These are phyloP conservation scores for Rutidosis leptorrhynchoides DNA, from an alignment of 129 eudicot genomes.

Conservation along the genomic window DNA sequence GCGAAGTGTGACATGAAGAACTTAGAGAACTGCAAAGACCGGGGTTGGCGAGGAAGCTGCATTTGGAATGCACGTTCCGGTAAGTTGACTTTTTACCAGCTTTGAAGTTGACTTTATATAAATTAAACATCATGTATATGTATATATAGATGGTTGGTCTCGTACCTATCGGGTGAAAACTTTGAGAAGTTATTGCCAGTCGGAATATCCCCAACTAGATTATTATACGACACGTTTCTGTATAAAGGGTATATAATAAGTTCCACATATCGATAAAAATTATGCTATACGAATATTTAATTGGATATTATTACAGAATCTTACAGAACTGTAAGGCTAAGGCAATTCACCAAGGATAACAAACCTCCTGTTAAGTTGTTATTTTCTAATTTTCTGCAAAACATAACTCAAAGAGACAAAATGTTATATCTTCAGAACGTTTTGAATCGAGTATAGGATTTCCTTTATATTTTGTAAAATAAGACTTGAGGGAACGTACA, in stretches of 20 bases:
- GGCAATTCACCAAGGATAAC: constrained; percentile 60
- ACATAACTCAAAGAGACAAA: constrained; percentile 7
- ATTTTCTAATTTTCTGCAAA: constrained; percentile 65
- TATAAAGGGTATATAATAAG: constrained; percentile 11
- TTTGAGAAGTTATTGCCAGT: constrained; percentile 78
- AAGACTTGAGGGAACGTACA: constrained; percentile 45
- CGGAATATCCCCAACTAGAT: constrained; percentile 74
- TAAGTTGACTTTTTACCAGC: background rate
- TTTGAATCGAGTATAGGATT: background rate
- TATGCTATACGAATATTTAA: background rate
- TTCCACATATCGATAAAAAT: background rate
- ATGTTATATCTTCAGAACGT: background rate
- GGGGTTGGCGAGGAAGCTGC: constrained; percentile 79
- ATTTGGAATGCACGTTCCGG: background rate
- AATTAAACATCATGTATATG: background rate
- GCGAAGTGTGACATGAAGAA: constrained; percentile 67
- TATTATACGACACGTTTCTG: constrained; percentile 92
- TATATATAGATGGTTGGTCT: background rate
- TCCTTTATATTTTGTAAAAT: background rate
- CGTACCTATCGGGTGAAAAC: constrained; percentile 86
- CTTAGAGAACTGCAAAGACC: constrained; percentile 69
- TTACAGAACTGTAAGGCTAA: constrained; percentile 73
- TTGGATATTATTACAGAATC: constrained; percentile 25
- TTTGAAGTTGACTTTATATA: background rate
- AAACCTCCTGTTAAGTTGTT: constrained; percentile 88